Evolutionary conservation across 2,329 filamentous ascomycete genomes (phyloP), one percentile per base, ranked within the genome.

Genomic region (Elsinoe fawcettii): DNA sequence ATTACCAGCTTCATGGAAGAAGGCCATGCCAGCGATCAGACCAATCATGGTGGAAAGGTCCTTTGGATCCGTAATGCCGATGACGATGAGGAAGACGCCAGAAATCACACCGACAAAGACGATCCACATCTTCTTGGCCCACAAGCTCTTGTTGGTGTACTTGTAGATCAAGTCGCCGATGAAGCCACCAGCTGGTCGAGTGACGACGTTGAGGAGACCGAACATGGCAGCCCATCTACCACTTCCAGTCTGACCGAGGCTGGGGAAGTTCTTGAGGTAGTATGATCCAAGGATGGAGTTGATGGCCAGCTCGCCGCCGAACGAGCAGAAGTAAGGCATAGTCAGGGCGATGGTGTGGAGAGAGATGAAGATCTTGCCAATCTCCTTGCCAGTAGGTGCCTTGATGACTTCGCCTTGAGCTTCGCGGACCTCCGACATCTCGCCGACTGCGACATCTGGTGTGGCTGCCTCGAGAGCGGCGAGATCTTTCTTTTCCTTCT

Each of bases 1-100:
- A 67, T 95, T 95, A 49, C 83, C 84, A 2, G 85, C 87, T 69
- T 92, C 88, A 43, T 89, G 73, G 73, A 92, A 93, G 66, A 93
- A 77, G 1, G 87, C 87, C 18, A 88, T 78, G 1, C 84, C 85
- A 1, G 84, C 85, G 5, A 92, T 74, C 5, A 95, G 80, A 1
- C 87, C 88, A 59, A 91, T 83, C 80, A 92, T 86, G 4, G 80
- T 83, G 4, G 77, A 71, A 54, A 83, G 68, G 37, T 77, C 67
- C 30, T 83, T 79, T 0, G 87, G 78, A 68, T 92, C 73, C 0
- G 76, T 64, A 12, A 81, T 64, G 2, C 83, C 83, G 61, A 85
- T 83, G 16, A 77, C 74, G 60, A 86, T 72, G 58, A 78, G 72
- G 64, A 85, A 80, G 2, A 72, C 74, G 11, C 82, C 81, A 60